Evolutionary conservation across 345 rosid species (phyloP).

Genomic region (Gossypium ekmanianum): DNA sequence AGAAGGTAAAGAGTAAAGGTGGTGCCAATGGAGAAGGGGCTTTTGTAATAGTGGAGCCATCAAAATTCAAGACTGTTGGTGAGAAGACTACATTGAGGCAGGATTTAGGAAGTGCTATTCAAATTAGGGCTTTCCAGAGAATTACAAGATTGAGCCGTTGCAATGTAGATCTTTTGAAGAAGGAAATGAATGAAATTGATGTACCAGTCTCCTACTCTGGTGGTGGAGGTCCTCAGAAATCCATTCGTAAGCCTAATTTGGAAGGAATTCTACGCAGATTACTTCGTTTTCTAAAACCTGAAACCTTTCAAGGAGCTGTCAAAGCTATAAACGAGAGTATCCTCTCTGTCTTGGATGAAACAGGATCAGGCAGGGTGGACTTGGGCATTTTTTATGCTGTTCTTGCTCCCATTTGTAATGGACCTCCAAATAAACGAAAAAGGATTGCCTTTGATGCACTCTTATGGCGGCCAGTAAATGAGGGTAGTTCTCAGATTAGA

Average conservation of each 20-base stretch:
- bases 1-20: conserved; percentile 62
- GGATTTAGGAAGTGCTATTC: conserved; percentile 63
- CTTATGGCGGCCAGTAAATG: conserved; percentile 73
- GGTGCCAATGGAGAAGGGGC: conserved; percentile 63
- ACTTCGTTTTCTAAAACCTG: conserved; percentile 72
- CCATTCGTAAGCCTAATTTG: conserved; percentile 74
- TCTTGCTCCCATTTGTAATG: conserved; percentile 79
- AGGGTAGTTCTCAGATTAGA: conserved; percentile 66
- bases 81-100: conserved; percentile 75
- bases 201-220: conserved; percentile 86
- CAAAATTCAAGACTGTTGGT: conserved; percentile 62
- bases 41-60: conserved; percentile 62
- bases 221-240: conserved; percentile 70
- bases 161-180: conserved; percentile 71
- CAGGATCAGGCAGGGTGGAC: conserved; percentile 87
- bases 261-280: conserved; percentile 76
- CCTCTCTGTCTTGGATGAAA: conserved; percentile 64
- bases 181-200: conserved; percentile 75
- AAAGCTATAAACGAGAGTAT: conserved; percentile 88
- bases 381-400: conserved; percentile 83
- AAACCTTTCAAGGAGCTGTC: conserved; percentile 87
- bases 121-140: conserved; percentile 76
- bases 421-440: conserved; percentile 70
- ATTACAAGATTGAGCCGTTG: conserved; percentile 74
- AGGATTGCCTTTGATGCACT: conserved; percentile 80